These are phyloP conservation scores for Adansonia digitata DNA, from an alignment of 345 rosid genomes.

Conservation along the genomic window DNA sequence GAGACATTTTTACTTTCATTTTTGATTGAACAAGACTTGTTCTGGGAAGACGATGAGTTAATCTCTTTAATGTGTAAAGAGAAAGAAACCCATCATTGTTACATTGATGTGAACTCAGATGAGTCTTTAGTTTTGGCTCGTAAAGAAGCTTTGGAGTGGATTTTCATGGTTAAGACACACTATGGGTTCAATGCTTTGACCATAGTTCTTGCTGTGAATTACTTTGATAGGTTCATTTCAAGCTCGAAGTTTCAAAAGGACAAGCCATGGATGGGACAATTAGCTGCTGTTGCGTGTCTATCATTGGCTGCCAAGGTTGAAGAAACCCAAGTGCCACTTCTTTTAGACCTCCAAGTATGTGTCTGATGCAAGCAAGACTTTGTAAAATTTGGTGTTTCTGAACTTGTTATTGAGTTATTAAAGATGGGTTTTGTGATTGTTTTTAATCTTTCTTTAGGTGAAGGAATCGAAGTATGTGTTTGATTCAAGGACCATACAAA, in stretches of 20 bases:
- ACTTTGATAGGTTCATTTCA: conserved; percentile 75
- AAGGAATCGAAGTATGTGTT: conserved; percentile 65
- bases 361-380: not conserved
- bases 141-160: conserved; percentile 67
- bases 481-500: conserved; percentile 79
- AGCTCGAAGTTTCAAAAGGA: conserved; percentile 49
- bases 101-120: conserved; percentile 27
- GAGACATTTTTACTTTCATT: conserved; percentile 37
- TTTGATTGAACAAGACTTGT: conserved; percentile 47
- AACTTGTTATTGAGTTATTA: not conserved
- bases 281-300: conserved; percentile 76
- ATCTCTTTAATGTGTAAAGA: conserved; percentile 50
- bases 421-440: conserved; percentile 11
- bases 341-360: conserved; percentile 76
- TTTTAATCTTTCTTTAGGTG: conserved; percentile 36
- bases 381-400: conserved; percentile 35
- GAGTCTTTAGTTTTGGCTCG: conserved; percentile 43
- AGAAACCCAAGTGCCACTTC: conserved; percentile 78
- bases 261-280: conserved; percentile 92
- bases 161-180: conserved; percentile 54
- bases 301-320: conserved; percentile 92
- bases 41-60: conserved; percentile 64
- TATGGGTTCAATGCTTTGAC: conserved; percentile 67
- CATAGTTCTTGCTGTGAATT: conserved; percentile 70
- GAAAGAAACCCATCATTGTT: conserved; percentile 38